Evolutionary conservation across 2,329 filamentous ascomycete species (phyloP).

Genomic region (Chalaropsis ovoidea): DNA sequence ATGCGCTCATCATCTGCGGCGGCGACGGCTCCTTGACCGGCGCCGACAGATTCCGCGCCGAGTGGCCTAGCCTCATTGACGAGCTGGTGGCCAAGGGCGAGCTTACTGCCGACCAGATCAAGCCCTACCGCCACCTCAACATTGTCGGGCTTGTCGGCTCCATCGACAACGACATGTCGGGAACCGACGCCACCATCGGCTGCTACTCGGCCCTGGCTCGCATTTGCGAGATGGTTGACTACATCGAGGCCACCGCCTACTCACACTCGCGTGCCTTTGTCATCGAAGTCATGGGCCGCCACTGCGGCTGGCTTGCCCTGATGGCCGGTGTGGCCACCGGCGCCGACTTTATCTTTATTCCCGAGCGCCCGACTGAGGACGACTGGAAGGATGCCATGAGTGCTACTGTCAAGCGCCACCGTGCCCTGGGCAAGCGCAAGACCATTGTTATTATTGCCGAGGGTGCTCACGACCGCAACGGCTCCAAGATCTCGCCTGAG

Average conservation of each 20-base stretch:
- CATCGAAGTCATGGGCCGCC: constrained; percentile 95
- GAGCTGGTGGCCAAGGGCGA: constrained; percentile 71
- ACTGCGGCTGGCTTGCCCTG: constrained; percentile 94
- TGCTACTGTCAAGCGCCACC: constrained; percentile 65
- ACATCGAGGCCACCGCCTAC: constrained; percentile 87
- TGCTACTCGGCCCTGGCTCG: constrained; percentile 87
- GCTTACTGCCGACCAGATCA: constrained; percentile 58
- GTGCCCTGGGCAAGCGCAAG: constrained; percentile 81
- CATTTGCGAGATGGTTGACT: constrained; percentile 93
- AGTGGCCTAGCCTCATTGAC: constrained; percentile 80
- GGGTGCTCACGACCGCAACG: constrained; percentile 74
- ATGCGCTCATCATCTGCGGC: constrained; percentile 92
- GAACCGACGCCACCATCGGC: constrained; percentile 93
- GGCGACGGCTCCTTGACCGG: constrained; percentile 94
- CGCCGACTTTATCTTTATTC: constrained; percentile 94
- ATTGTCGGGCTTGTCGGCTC: constrained; percentile 94
- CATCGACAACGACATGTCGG: constrained; percentile 96
- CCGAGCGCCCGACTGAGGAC: constrained; percentile 77
- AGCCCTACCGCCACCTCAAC: constrained; percentile 76
- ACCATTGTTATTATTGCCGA: constrained; percentile 98
- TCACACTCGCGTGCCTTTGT: constrained; percentile 96
- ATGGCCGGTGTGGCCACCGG: constrained; percentile 94
- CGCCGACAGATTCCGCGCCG: constrained; percentile 81
- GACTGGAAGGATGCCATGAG: constrained; percentile 90
- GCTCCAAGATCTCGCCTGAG: constrained; percentile 70